phyloP scores from a whole-genome alignment of 163 green algal species.

The Chloroidium sp. region DNA sequence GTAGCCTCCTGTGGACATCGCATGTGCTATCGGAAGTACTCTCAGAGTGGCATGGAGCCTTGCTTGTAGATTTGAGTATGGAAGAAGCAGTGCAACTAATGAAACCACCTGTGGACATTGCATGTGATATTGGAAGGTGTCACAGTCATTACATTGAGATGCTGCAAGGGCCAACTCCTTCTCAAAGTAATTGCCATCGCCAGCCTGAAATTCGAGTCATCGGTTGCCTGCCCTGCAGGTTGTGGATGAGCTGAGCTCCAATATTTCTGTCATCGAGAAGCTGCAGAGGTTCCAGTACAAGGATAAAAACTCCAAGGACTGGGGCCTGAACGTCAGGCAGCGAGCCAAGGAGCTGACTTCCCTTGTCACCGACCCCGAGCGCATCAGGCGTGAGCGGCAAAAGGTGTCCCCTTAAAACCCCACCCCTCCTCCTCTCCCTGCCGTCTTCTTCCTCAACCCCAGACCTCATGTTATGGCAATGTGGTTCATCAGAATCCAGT shows the following conservation, averaged over 20 bases:
- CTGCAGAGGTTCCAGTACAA: slow-evolving; percentile 79
- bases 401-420: slow-evolving; percentile 40
- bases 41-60: no score
- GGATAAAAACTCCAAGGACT: slow-evolving; percentile 64
- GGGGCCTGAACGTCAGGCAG: slow-evolving; percentile 84
- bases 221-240: slow-evolving; percentile 22
- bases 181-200: no score
- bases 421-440: no score
- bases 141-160: no score
- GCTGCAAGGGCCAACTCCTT: no score
- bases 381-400: slow-evolving; percentile 56
- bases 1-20: no score
- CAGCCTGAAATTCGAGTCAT: no score
- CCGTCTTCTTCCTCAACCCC: background rate
- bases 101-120: no score
- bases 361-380: slow-evolving; percentile 54
- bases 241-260: slow-evolving; percentile 52
- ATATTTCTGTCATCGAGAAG: slow-evolving; percentile 53
- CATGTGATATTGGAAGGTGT: no score
- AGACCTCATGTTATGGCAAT: background rate
- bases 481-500: slow-evolving; percentile 9
- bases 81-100: no score
- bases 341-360: slow-evolving; percentile 63
- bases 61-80: no score
- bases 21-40: no score